A percentile compares a stretch with the other conserved stretches of the same genome.
These are phyloP conservation scores for Panicum miliaceum DNA, from an alignment of 176 grass and related monocot species.

Conservation along the genomic window DNA sequence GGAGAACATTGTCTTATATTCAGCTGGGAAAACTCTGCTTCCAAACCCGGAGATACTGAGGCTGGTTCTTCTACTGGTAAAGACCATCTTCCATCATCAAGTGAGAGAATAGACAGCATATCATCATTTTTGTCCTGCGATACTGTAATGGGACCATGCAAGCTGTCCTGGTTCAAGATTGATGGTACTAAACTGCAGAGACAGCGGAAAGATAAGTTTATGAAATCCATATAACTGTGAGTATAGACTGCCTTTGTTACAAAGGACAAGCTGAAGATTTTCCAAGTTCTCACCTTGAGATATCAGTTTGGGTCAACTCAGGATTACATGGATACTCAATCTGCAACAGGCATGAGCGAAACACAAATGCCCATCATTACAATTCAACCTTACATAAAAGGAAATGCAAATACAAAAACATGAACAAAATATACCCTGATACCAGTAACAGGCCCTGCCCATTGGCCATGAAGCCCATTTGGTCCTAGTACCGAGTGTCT, in stretches of 20 bases:
- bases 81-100: conserved; percentile 87
- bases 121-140: conserved; percentile 62
- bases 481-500: conserved; percentile 93
- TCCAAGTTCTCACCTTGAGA: conserved; percentile 56
- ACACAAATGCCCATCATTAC: conserved; percentile 23
- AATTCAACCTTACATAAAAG: conserved; percentile 17
- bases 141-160: conserved; percentile 44
- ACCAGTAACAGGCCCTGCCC: conserved; percentile 62
- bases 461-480: conserved; percentile 74
- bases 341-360: conserved; percentile 53
- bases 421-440: conserved; percentile 72
- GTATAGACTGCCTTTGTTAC: neutral
- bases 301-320: conserved; percentile 69
- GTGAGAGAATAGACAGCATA: conserved; percentile 83
- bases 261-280: conserved; percentile 21
- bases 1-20: conserved; percentile 85
- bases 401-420: conserved; percentile 34
- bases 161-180: conserved; percentile 61
- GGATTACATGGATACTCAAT: conserved; percentile 85
- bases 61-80: conserved; percentile 57
- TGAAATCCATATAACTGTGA: conserved; percentile 1
- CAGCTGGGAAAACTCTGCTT: conserved; percentile 66
- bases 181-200: conserved; percentile 61
- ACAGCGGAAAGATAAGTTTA: conserved; percentile 20
- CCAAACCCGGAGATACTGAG: conserved; percentile 46